Evolutionary conservation across 345 rosid genomes (phyloP), one percentile per base, ranked within the genome.

Genomic region (Sonneratia caseolaris): DNA sequence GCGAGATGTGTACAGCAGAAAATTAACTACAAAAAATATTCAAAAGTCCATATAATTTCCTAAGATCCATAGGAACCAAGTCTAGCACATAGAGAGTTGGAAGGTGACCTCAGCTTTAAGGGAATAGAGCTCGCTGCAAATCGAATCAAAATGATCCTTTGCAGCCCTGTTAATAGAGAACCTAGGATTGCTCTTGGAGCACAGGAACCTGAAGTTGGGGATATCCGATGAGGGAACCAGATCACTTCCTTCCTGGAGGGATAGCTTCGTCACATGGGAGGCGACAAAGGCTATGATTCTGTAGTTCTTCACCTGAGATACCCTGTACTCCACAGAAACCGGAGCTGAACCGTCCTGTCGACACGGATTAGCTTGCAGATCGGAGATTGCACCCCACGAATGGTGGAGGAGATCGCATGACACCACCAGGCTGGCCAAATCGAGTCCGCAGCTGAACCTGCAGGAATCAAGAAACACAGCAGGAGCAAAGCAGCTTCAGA

Each of bases 391-490:
- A 3, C 0, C 72, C 83, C 85, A 85, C 12, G 91, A 79, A 35
- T n/a, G 48, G 1, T 56, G 42, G 69, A 88, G 77, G 37, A 90
- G 68, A 65, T 72, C 86, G 6, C 92, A 85, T 76, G 73, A 80
- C 73, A 83, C 77, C 76, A 72, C 74, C 21, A 88, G 79, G 73
- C 76, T 85, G 65, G 86, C 90, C 66, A 82, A 77, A 56, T 78
- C 86, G 10, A 66, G 37, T 1, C 86, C 80, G 42, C 78, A 71
- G 82, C 77, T 72, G 37, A 64, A 79, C 71, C 87, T 81, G 86
- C 80, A 75, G 24, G 65, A 42, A 65, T 37, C 38, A 53, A 42
- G 21, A 45, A 37, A 7, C 51, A 61, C 18, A 40, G 43, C 43
- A 40, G 43, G 51, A 47, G 51, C 11, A 13, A 35, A 71, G 15